phyloP scores from a whole-genome alignment of 805 yeast genomes.

The Barnettozyma pratensis region DNA sequence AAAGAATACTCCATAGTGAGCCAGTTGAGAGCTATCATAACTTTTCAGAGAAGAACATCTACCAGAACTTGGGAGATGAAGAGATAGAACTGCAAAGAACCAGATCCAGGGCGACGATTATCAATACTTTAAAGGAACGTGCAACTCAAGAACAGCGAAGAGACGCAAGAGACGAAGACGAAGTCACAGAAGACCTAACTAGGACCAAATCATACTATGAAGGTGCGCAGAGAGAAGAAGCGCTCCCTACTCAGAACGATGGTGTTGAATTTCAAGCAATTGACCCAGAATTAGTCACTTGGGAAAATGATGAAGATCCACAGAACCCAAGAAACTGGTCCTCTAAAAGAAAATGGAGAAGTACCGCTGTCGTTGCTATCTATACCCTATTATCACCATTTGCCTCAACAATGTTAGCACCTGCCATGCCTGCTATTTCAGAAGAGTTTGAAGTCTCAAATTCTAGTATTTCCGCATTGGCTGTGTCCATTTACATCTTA shows the following conservation, averaged over 20 bases:
- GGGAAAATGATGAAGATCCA: slow-evolving; percentile 62
- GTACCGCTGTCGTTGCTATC: slow-evolving; percentile 42
- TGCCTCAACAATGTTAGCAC: slow-evolving; percentile 58
- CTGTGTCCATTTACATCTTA: slow-evolving; percentile 53
- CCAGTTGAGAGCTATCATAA: slow-evolving; percentile 8
- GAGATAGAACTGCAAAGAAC: slow-evolving; percentile 37
- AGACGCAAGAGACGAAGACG: slow-evolving; percentile 1
- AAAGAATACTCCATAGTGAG: not conserved
- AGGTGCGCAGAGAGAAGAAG: slow-evolving; percentile 20
- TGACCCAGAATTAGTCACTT: slow-evolving; percentile 65
- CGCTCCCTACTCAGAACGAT: slow-evolving; percentile 30
- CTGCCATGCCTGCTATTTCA: slow-evolving; percentile 49
- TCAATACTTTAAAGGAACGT: slow-evolving; percentile 28
- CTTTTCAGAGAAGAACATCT: slow-evolving; percentile 29
- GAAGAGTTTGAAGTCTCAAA: slow-evolving; percentile 38
- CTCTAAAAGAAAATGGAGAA: slow-evolving; percentile 32
- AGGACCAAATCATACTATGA: slow-evolving; percentile 12
- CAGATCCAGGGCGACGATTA: slow-evolving; percentile 39
- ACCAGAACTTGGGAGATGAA: slow-evolving; percentile 31
- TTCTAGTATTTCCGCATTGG: slow-evolving; percentile 36
- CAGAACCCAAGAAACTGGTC: slow-evolving; percentile 64
- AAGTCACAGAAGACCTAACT: not conserved
- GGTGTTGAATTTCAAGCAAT: slow-evolving; percentile 49
- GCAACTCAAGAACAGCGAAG: slow-evolving; percentile 20
- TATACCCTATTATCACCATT: slow-evolving; percentile 58